Evolutionary conservation across 2,329 filamentous ascomycete species (phyloP).

Genomic region (Fusarium marasasianum): DNA sequence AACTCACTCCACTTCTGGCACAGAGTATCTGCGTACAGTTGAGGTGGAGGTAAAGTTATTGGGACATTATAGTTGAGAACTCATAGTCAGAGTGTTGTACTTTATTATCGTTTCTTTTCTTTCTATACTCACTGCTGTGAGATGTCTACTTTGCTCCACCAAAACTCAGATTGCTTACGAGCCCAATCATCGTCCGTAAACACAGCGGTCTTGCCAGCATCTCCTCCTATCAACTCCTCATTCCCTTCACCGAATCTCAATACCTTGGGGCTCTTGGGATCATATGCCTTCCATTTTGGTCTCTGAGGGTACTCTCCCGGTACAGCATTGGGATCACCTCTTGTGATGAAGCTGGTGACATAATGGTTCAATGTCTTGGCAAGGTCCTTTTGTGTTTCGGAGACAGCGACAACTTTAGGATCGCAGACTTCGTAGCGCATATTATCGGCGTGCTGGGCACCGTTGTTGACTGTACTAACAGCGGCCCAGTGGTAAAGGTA

Average conservation of each 20-base stretch:
- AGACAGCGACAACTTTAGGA: conserved; percentile 46
- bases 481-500: conserved; percentile 55
- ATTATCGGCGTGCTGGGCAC: conserved; percentile 60
- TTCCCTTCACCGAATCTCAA: conserved; percentile 58
- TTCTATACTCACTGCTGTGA: conserved; percentile 44
- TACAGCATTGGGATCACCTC: conserved; percentile 55
- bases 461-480: conserved; percentile 52
- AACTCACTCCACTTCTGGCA: background rate
- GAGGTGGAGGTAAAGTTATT: rapidly evolving
- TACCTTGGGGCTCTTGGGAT: conserved; percentile 40
- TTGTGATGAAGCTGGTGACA: conserved; percentile 58
- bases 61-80: rapidly evolving
- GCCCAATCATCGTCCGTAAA: conserved; percentile 54
- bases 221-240: conserved; percentile 58
- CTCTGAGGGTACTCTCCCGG: conserved; percentile 24
- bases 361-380: conserved; percentile 57
- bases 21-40: rapidly evolving
- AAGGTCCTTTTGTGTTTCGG: conserved; percentile 53
- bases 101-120: background rate
- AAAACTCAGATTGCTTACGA: conserved; percentile 56
- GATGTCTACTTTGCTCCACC: conserved; percentile 55
- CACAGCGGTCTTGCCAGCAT: conserved; percentile 48
- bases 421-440: conserved; percentile 58
- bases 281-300: conserved; percentile 52
- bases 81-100: background rate